Percentiles rank a stretch among this genome's conserved stretches.
These are phyloP conservation scores for Nelumbo lutea DNA, from an alignment of 164 flowering plant genomes.

Conservation along the genomic window DNA sequence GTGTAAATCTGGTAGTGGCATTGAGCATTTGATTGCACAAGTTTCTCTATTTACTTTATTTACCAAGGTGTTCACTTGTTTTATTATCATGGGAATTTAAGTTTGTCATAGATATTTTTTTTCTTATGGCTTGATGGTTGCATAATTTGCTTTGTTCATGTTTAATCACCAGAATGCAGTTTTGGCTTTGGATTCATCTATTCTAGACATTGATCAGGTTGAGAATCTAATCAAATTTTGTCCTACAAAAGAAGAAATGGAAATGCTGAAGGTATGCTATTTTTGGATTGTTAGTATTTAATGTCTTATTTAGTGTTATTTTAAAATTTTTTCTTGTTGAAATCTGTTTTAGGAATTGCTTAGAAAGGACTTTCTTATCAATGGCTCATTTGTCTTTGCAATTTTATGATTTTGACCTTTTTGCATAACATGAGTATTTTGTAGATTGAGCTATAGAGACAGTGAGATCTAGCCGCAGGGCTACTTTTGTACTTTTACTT, in stretches of 20 bases:
- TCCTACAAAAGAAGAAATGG: constrained; percentile 97
- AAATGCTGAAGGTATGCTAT: constrained; percentile 64
- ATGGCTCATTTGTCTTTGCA: no score
- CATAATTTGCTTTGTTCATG: constrained; percentile 5
- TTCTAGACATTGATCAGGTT: constrained; percentile 95
- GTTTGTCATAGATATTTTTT: neutral
- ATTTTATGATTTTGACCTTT: no score
- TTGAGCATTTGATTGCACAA: no score
- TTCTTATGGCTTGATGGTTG: neutral
- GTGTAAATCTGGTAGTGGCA: no score
- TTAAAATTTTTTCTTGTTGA: no score
- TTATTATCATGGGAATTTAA: neutral
- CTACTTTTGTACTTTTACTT: no score
- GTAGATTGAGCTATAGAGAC: no score
- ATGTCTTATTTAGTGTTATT: neutral
- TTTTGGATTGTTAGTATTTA: neutral
- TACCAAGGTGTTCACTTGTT: no score
- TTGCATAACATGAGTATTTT: no score
- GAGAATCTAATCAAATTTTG: constrained; percentile 97
- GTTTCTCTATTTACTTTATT: neutral
- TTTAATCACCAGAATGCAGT: constrained; percentile 58
- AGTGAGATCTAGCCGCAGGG: no score
- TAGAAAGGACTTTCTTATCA: no score
- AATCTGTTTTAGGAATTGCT: no score
- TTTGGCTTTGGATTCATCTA: constrained; percentile 81